Evolutionary conservation across 2,329 filamentous ascomycete species (phyloP).

Genomic region (Chrysosporium keratinophilum): DNA sequence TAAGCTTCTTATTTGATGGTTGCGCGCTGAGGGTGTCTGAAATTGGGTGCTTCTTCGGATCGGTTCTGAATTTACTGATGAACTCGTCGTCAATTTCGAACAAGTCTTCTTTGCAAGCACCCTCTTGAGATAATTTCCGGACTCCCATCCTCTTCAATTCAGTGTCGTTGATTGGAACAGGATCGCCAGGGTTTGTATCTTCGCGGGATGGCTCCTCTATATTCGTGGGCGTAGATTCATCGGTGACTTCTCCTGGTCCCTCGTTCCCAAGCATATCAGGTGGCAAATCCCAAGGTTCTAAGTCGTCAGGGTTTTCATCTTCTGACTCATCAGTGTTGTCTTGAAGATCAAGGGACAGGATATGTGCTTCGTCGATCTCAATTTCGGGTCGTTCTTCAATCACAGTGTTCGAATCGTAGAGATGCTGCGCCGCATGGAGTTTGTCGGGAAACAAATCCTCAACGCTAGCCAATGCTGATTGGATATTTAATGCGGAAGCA

Average conservation of each 20-base stretch:
- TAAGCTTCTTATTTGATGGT: slow-evolving; percentile 9
- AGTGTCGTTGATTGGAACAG: not conserved
- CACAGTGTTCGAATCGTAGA: slow-evolving; percentile 30
- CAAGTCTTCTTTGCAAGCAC: slow-evolving; percentile 22
- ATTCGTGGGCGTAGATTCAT: not conserved
- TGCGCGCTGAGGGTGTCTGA: not conserved
- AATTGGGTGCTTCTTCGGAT: slow-evolving; percentile 16
- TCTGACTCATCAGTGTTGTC: slow-evolving; percentile 20
- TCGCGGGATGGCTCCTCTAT: not conserved
- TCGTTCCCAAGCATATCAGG: not conserved
- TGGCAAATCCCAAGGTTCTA: not conserved
- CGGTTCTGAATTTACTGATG: slow-evolving; percentile 22
- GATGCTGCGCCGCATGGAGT: slow-evolving; percentile 29
- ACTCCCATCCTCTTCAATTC: slow-evolving; percentile 25
- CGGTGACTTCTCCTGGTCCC: not conserved
- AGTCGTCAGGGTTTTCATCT: slow-evolving; percentile 20
- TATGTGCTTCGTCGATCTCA: slow-evolving; percentile 55
- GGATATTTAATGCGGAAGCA: slow-evolving; percentile 50
- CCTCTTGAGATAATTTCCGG: slow-evolving; percentile 19
- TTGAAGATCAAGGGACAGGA: slow-evolving; percentile 40
- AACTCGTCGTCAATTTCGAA: slow-evolving; percentile 28
- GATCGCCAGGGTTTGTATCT: slow-evolving; percentile 17
- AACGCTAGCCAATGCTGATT: slow-evolving; percentile 70
- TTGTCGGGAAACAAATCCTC: slow-evolving; percentile 73
- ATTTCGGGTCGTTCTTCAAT: slow-evolving; percentile 51